These are phyloP conservation scores for Magnaporthiopsis rhizophila DNA, from an alignment of 2,329 filamentous ascomycete species.

Conservation along the genomic window DNA sequence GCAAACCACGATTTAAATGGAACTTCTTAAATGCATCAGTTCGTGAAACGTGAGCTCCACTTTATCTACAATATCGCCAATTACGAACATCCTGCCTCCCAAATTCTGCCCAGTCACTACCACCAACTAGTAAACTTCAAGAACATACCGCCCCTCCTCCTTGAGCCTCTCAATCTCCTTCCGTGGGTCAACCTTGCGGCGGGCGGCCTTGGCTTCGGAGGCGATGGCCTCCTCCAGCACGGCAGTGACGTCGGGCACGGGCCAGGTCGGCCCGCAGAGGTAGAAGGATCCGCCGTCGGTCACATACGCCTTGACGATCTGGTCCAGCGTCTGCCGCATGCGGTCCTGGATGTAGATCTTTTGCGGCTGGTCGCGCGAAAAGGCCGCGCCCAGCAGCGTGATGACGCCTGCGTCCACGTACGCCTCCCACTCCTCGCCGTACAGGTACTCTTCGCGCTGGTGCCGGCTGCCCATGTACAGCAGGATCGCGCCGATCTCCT, in stretches of 20 bases:
- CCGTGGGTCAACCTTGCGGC: constrained; percentile 74
- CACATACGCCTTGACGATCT: constrained; percentile 82
- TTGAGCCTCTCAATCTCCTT: constrained; percentile 97
- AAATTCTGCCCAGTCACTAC: neutral
- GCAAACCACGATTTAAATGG: neutral
- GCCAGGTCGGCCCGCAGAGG: constrained; percentile 96
- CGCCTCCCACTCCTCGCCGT: constrained; percentile 98
- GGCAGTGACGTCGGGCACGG: constrained; percentile 90
- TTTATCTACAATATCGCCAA: neutral
- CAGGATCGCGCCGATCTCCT: constrained; percentile 86
- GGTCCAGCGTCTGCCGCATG: constrained; percentile 79
- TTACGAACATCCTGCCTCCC: neutral
- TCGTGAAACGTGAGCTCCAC: neutral
- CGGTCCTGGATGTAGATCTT: constrained; percentile 99
- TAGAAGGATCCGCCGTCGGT: constrained; percentile 88
- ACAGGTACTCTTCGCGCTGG: constrained; percentile 97
- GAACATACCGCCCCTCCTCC: constrained; percentile 87
- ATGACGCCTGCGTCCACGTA: constrained; percentile 94
- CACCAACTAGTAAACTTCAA: constrained; percentile 77
- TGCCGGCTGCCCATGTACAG: constrained; percentile 96
- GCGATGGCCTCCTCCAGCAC: constrained; percentile 91
- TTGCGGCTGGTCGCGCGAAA: constrained; percentile 91
- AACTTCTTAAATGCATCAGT: neutral
- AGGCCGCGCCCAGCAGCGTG: constrained; percentile 85
- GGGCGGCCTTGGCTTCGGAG: constrained; percentile 57